Conservation (phyloP, 768 basidiomycete genomes). For the Pleurotus tuoliensis region DNA sequence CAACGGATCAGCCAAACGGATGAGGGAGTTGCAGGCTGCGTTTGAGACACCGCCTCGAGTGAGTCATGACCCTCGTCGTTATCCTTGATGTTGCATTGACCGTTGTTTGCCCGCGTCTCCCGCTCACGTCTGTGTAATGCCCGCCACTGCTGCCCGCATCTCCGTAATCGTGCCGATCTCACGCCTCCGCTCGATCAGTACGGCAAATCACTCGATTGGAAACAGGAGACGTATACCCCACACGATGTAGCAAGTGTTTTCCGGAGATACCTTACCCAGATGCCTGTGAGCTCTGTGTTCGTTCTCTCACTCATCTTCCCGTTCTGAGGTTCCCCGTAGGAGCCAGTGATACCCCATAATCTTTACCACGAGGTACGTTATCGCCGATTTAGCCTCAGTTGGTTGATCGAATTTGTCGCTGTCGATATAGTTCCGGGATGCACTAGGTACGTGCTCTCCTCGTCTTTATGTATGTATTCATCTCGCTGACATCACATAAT, state of each 20-base stretch:
- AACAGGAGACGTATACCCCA: slow-evolving; percentile 77
- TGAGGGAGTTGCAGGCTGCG: slow-evolving; percentile 88
- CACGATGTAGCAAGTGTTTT: slow-evolving; percentile 98
- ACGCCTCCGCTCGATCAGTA: slow-evolving; percentile 47
- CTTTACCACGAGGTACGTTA: slow-evolving; percentile 81
- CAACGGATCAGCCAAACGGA: slow-evolving; percentile 91
- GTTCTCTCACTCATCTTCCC: slow-evolving; percentile 6
- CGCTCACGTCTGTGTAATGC: too few species aligned
- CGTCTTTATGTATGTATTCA: not conserved
- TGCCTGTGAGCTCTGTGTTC: slow-evolving; percentile 66
- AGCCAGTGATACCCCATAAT: slow-evolving; percentile 90
- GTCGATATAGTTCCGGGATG: slow-evolving; percentile 66
- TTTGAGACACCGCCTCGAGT: slow-evolving; percentile 91
- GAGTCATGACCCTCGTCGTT: slow-evolving; percentile 16
- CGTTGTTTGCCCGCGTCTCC: not conserved
- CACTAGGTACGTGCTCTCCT: slow-evolving; percentile 48
- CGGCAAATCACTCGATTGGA: slow-evolving; percentile 93
- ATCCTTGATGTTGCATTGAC: not conserved
- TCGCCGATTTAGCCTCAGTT: slow-evolving; percentile 11
- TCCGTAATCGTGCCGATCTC: too few species aligned
- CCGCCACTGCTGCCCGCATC: too few species aligned
- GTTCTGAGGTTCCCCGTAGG: slow-evolving; percentile 39
- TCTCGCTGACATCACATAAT: not conserved
- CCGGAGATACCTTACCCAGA: slow-evolving; percentile 90
- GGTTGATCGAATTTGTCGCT: slow-evolving; percentile 11